Conservation (phyloP, 1,284 basidiomycete species). For the Ceratobasidium sp. region DNA sequence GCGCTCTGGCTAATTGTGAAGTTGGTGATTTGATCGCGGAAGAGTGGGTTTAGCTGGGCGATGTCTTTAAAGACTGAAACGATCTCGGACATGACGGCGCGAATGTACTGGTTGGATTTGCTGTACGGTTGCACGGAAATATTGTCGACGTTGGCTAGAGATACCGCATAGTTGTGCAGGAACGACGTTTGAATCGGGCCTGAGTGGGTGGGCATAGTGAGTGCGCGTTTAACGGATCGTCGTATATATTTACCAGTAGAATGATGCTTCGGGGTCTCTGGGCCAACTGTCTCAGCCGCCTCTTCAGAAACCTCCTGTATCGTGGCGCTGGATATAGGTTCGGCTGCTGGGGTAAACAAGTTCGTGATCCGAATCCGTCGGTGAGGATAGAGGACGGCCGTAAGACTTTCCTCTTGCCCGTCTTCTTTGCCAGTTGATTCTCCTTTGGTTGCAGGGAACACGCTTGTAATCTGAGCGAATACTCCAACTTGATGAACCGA, state of each 20-base stretch:
- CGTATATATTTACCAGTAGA: conserved; percentile 8
- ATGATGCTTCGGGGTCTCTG: conserved; percentile 51
- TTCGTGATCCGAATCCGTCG: conserved; percentile 92
- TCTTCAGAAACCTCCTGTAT: conserved; percentile 62
- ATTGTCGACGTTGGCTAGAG: conserved; percentile 92
- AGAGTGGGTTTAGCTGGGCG: conserved; percentile 95
- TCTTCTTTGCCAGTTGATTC: conserved; percentile 63
- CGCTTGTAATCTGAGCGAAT: conserved; percentile 96
- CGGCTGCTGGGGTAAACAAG: conserved; percentile 60
- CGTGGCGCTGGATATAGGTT: conserved; percentile 54
- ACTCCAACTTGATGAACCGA: conserved; percentile 95
- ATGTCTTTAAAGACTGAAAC: conserved; percentile 99
- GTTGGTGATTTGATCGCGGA: conserved; percentile 98
- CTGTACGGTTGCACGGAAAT: conserved; percentile 84
- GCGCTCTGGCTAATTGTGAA: conserved; percentile 96
- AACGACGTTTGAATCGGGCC: conserved; percentile 86
- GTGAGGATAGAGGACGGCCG: conserved; percentile 96
- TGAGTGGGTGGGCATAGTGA: conserved; percentile 48
- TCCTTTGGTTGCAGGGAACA: conserved; percentile 75
- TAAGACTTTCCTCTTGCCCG: conserved; percentile 82
- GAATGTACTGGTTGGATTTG: conserved; percentile 93
- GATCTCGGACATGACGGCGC: conserved; percentile 96
- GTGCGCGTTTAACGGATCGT: conserved; percentile 7
- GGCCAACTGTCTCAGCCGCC: conserved; percentile 55
- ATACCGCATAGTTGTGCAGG: conserved; percentile 89